Evolutionary conservation across 2,329 filamentous ascomycete genomes (phyloP), one percentile per base, ranked within the genome.

Genomic region (Exophiala bonariae): DNA sequence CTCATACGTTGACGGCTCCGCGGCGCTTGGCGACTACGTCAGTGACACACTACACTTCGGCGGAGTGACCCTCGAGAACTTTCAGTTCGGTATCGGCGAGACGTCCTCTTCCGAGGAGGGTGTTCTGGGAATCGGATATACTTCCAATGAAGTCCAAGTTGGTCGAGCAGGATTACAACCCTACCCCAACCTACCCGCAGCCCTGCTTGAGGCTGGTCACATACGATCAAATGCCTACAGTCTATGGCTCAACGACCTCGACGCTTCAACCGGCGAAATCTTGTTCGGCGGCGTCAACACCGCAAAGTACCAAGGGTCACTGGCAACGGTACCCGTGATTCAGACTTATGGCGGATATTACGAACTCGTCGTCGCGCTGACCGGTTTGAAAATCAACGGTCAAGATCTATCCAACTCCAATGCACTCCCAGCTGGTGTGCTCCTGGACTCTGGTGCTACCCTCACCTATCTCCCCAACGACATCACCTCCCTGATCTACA

Each of bases 121-220:
- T 31, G 89, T 97, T 33, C 67, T 96, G 16, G 91, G 91, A 14
- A 86, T 97, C 52, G 91, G 91, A 5, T 96, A 96, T 64, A 64
- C 78, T 0, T 66, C 76, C 55, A 93, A 95, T 64, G 91, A 96
- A 68, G 87, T 86, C 10, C 81, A 85, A 58, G 81, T 87, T 36
- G 76, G 77, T 41, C 7, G 73, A 28, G 60, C 62, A 41, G 60
- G 76, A 4, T 66, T 72, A 47, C 48, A 68, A 3, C 47, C 79
- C 1, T 91, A 91, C 66, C 67, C 80, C 34, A 91, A 90, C 63
- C 71, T 91, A 5, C 86, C 86, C 2, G 76, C 79, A 33, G 79
- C 79, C 50, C 72, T 91, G 71, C 79, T 79, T 1, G 66, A 79
- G 22, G 72, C 78, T 3, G 82, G 81, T 6, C 44, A 77, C 40